A percentile compares a stretch with the other conserved stretches of the same genome.
Conservation (phyloP, 306 rosid species). For the Quercus dentata region DNA sequence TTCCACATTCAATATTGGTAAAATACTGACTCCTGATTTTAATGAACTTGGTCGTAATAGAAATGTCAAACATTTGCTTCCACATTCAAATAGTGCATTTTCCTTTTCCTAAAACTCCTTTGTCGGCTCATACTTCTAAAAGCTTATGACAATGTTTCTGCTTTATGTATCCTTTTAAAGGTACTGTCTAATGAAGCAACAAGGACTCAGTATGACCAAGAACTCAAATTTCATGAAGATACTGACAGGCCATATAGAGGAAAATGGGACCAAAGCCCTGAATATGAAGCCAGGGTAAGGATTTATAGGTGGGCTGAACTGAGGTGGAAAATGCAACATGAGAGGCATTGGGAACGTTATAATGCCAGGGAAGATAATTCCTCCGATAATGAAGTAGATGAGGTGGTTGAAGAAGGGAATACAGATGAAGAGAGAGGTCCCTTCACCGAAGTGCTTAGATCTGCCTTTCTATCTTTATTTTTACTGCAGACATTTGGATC, state of each 20-base stretch:
- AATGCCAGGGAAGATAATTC: conserved; percentile 30
- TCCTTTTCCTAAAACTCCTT: conserved; percentile 1
- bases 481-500: conserved; percentile 65
- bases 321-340: conserved; percentile 46
- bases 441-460: conserved; percentile 58
- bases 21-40: background rate
- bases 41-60: background rate
- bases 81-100: background rate
- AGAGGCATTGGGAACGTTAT: conserved; percentile 45
- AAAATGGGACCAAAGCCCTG: conserved; percentile 47
- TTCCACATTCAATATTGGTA: background rate
- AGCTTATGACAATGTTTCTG: background rate
- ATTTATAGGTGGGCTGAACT: conserved; percentile 58
- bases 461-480: conserved; percentile 59
- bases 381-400: conserved; percentile 33
- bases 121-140: background rate
- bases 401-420: conserved; percentile 45
- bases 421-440: conserved; percentile 48
- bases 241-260: conserved; percentile 34
- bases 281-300: conserved; percentile 52
- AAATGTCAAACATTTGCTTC: background rate
- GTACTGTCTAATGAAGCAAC: conserved; percentile 73
- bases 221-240: conserved; percentile 41
- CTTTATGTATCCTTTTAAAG: conserved; percentile 34
- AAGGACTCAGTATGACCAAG: conserved; percentile 58